Evolutionary conservation across 495 filamentous ascomycete genomes (phyloP), one percentile per base, ranked within the genome.

Genomic region (Podospora comata): DNA sequence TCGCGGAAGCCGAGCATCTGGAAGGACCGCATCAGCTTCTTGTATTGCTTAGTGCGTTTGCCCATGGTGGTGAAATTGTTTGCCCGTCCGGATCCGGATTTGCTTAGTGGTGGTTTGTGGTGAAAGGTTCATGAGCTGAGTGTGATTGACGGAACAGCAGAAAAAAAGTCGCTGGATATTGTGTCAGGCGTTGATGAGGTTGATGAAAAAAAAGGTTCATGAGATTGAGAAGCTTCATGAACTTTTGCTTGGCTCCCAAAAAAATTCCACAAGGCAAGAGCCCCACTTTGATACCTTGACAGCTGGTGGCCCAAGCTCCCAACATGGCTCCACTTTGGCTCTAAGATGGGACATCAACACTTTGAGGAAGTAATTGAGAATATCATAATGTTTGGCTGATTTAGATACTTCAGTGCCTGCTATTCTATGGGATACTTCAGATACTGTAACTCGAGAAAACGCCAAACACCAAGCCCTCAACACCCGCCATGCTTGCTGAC

Each of bases 21-120:
- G 60, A 77, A 98, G 74, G 93, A 88, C 72, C 91, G 87, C 93
- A 99, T 97, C 67, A 97, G 86, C 88, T 96, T 96, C 75, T 92
- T 89, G 80, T 98, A 99, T 77, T 93, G 91, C 82, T 97, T 99
- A 6, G 91, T 89, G 69, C 95, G 88, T 79, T 97, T 97, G 67
- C 92, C 93, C 75, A 77, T 77, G 65, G 58, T 5, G 34, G 54
- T 13, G 60, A n/a, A 5, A 23, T 23, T 23, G 16, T 30, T 39
- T 68, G 59, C 54, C 66, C 32, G 69, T 60, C 23, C 20, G 53
- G 32, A 39, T 16, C 27, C 34, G 15, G 20, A 53, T 19, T 59
- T 20, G 2, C 39, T n/a, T 7, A 58, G 30, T 48, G 16, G 53
- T 58, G 16, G 64, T 30, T 18, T 26, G 39, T 27, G 27, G 15